phyloP scores from a whole-genome alignment of 495 filamentous ascomycete species.

The Penicillium canescens region DNA sequence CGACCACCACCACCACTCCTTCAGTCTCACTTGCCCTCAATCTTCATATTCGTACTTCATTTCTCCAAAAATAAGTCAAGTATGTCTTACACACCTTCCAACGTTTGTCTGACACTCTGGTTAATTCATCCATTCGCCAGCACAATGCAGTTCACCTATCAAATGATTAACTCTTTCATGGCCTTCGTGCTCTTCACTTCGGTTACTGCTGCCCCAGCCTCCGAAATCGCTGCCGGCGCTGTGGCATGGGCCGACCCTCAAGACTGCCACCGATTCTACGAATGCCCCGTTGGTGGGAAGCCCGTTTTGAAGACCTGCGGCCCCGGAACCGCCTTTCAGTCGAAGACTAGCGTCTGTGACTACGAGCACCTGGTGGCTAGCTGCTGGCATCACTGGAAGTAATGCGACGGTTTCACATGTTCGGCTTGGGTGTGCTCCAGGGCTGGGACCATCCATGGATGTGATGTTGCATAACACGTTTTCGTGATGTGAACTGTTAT shows the following conservation, averaged over 20 bases:
- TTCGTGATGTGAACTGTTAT: no score
- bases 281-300: conserved; percentile 6
- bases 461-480: no score
- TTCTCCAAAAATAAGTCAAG: no score
- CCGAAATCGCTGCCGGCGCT: not conserved
- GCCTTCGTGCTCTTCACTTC: conserved; percentile 6
- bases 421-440: no score
- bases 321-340: conserved; percentile 11
- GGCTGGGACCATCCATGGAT: no score
- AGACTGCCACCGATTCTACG: conserved; percentile 11
- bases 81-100: no score
- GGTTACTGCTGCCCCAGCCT: not conserved
- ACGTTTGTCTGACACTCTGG: no score
- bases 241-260: conserved; percentile 7
- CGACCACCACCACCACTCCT: no score
- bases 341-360: conserved; percentile 5
- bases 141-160: conserved; percentile 7
- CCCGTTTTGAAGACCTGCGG: conserved; percentile 12
- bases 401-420: no score
- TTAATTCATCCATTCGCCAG: conserved; percentile 2
- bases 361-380: not conserved
- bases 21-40: no score
- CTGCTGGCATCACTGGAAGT: no score
- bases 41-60: no score
- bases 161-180: conserved; percentile 1